A percentile compares a stretch with the other conserved stretches of the same genome.
These are phyloP conservation scores for Exsudoporus frostii DNA, from an alignment of 768 basidiomycete species.

Conservation along the genomic window DNA sequence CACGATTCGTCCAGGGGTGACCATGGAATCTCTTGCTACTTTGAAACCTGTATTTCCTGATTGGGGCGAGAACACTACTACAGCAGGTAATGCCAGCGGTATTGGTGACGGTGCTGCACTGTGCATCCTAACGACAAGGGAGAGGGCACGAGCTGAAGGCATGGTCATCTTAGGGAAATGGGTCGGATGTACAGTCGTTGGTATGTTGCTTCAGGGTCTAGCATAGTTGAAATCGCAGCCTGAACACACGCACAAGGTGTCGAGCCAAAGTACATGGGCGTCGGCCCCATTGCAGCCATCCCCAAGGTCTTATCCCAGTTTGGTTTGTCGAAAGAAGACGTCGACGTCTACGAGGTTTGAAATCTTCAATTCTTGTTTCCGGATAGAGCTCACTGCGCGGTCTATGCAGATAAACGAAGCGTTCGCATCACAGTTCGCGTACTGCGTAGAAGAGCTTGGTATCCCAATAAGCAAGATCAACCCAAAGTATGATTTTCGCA, in stretches of 20 bases:
- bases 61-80: constrained; percentile 69
- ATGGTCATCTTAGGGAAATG: constrained; percentile 83
- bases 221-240: neutral
- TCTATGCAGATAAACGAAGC: constrained; percentile 75
- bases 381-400: neutral
- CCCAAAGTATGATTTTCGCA: constrained; percentile 55
- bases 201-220: constrained; percentile 36
- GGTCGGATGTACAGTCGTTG: constrained; percentile 73
- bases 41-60: constrained; percentile 87
- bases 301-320: constrained; percentile 61
- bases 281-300: constrained; percentile 69
- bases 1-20: constrained; percentile 84
- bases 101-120: constrained; percentile 92
- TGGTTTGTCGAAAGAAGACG: constrained; percentile 66
- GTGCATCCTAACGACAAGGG: constrained; percentile 77
- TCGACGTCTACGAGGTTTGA: constrained; percentile 72
- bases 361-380: neutral
- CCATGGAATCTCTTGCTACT: constrained; percentile 66
- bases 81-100: constrained; percentile 84
- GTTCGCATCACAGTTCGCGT: constrained; percentile 91
- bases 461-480: constrained; percentile 83
- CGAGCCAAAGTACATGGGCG: constrained; percentile 76
- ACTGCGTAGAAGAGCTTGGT: constrained; percentile 78
- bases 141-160: constrained; percentile 70
- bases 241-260: constrained; percentile 45